Conservation (phyloP, 1,284 basidiomycete genomes). For the Naganishia sp. region DNA sequence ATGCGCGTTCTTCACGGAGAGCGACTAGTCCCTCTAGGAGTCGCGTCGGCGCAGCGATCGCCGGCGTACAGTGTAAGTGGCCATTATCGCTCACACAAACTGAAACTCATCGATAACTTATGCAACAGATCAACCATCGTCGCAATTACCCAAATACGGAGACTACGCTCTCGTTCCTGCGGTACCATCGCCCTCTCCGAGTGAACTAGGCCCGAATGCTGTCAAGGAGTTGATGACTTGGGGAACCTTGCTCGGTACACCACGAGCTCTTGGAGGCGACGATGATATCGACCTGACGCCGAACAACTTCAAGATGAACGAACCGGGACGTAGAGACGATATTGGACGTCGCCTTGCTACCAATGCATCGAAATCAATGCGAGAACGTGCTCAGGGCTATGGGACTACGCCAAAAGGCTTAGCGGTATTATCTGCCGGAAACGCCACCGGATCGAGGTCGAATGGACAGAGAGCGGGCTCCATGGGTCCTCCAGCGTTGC, state of each 20-base stretch:
- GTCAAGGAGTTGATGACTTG: conserved; percentile 89
- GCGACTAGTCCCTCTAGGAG: conserved; percentile 85
- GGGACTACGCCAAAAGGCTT: conserved; percentile 66
- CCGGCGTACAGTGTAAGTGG: conserved; percentile 60
- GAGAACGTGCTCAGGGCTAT: conserved; percentile 49
- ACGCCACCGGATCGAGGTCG: conserved; percentile 49
- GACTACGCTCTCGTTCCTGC: conserved; percentile 74
- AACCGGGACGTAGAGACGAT: conserved; percentile 68
- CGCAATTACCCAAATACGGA: conserved; percentile 57
- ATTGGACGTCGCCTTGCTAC: conserved; percentile 75
- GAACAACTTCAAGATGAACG: conserved; percentile 71
- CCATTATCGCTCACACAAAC: neutral
- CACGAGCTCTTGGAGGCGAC: conserved; percentile 69
- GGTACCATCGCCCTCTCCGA: conserved; percentile 80
- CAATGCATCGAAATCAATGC: conserved; percentile 52
- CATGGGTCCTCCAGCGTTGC: conserved; percentile 57
- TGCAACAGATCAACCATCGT: conserved; percentile 35
- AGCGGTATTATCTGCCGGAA: conserved; percentile 53
- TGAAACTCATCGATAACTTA: neutral
- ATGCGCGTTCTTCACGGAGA: conserved; percentile 51
- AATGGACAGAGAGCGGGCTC: conserved; percentile 30
- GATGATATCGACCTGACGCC: conserved; percentile 59
- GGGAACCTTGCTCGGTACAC: conserved; percentile 84
- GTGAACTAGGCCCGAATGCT: conserved; percentile 70
- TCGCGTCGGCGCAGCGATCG: conserved; percentile 82